These are phyloP conservation scores for Malus asiatica DNA, from an alignment of 306 rosid genomes.

Conservation along the genomic window DNA sequence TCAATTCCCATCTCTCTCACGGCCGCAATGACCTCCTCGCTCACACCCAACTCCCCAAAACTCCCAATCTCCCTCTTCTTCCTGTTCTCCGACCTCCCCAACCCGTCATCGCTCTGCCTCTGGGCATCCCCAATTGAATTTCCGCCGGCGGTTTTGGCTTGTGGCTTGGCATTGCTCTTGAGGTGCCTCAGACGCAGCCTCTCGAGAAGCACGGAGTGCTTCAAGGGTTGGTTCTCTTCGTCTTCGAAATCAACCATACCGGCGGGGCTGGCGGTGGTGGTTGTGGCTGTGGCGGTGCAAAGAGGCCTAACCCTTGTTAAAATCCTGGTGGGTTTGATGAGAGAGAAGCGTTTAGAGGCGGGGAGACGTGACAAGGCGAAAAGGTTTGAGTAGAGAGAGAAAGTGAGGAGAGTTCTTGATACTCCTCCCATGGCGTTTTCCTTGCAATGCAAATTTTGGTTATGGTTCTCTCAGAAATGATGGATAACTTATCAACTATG, in stretches of 20 bases:
- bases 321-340: conserved; percentile 32
- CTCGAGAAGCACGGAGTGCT: conserved; percentile 68
- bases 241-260: conserved; percentile 14
- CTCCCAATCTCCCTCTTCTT: conserved; percentile 37
- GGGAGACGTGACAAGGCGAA: conserved; percentile 41
- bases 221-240: conserved; percentile 30
- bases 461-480: neutral
- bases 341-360: conserved; percentile 30
- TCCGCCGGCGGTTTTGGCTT: neutral
- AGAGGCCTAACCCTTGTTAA: conserved; percentile 49
- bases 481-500: neutral
- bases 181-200: conserved; percentile 63
- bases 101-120: conserved; percentile 21
- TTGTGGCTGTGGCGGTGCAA: conserved; percentile 35
- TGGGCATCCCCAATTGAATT: conserved; percentile 2
- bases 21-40: conserved; percentile 69
- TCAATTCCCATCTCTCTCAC: conserved; percentile 67
- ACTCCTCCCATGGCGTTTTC: conserved; percentile 46
- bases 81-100: conserved; percentile 19
- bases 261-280: neutral
- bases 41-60: conserved; percentile 66
- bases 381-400: conserved; percentile 31
- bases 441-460: neutral
- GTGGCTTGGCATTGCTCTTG: conserved; percentile 31
- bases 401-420: conserved; percentile 50